These are phyloP conservation scores for Colletotrichum caudatum DNA, from an alignment of 2,329 filamentous ascomycete species.

Conservation along the genomic window DNA sequence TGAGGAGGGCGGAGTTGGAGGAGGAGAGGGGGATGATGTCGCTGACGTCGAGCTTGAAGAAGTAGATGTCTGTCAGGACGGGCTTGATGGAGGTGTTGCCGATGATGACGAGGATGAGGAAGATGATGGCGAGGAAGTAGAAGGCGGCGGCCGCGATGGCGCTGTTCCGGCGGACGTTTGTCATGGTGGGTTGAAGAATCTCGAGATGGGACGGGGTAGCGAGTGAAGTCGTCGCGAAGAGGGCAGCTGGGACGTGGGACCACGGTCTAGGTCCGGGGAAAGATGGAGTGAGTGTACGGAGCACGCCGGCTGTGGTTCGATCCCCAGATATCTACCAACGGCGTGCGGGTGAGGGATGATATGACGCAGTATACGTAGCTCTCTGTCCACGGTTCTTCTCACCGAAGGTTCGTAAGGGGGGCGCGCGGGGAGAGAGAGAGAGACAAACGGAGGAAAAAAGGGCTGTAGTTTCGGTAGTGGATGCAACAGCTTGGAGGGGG, in stretches of 20 bases:
- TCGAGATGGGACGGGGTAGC: neutral
- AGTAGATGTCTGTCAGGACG: conserved; percentile 79
- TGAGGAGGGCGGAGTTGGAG: conserved; percentile 77
- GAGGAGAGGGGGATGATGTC: conserved; percentile 83
- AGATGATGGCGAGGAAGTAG: conserved; percentile 81
- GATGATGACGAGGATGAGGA: conserved; percentile 82
- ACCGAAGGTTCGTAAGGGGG: neutral
- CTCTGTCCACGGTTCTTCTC: neutral
- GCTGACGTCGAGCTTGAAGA: conserved; percentile 85
- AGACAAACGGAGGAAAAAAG: neutral
- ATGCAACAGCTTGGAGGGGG: neutral
- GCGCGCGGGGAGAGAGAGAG: no score
- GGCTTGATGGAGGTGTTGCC: conserved; percentile 75
- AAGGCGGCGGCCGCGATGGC: conserved; percentile 74
- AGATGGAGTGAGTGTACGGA: conserved; percentile 1
- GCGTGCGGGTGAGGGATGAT: conserved; percentile 5
- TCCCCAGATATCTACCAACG: conserved; percentile 29
- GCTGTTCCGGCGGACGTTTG: conserved; percentile 68
- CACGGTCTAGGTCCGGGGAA: conserved; percentile 5
- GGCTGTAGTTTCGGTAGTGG: neutral
- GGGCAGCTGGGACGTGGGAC: conserved; percentile 2
- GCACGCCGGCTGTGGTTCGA: neutral
- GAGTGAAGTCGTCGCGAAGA: neutral
- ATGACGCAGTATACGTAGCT: conserved; percentile 14
- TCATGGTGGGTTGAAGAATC: conserved; percentile 44